Percentiles rank a stretch among this genome's conserved stretches.
phyloP scores from a whole-genome alignment of 2,329 filamentous ascomycete species.

The Mollisia scopiformis region DNA sequence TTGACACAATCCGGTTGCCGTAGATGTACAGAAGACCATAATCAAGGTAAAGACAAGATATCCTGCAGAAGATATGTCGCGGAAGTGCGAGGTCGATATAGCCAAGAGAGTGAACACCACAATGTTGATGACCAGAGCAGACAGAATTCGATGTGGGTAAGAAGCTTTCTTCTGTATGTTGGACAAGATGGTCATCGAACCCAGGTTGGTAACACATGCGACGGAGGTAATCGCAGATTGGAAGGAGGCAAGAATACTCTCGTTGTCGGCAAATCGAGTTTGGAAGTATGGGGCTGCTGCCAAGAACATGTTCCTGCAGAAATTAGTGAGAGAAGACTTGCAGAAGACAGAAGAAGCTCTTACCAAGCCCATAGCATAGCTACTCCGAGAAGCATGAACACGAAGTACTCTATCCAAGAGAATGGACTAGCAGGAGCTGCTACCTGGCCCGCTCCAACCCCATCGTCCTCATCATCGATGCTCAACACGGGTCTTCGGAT shows the following conservation, averaged over 20 bases:
- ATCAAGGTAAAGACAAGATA: constrained; percentile 84
- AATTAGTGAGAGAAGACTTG: constrained; percentile 7
- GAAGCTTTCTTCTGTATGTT: constrained; percentile 81
- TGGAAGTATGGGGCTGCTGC: constrained; percentile 94
- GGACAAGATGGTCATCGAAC: constrained; percentile 74
- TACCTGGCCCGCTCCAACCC: constrained; percentile 22
- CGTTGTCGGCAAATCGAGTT: constrained; percentile 71
- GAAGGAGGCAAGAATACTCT: constrained; percentile 79
- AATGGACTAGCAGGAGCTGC: constrained; percentile 53
- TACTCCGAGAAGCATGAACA: constrained; percentile 84
- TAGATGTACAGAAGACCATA: constrained; percentile 79
- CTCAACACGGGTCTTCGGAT: constrained; percentile 23
- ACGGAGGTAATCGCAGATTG: constrained; percentile 88
- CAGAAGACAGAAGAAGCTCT: constrained; percentile 35
- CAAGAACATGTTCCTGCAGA: constrained; percentile 93
- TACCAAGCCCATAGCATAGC: constrained; percentile 99
- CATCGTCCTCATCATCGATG: constrained; percentile 11
- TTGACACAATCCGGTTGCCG: constrained; percentile 84
- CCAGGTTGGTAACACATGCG: constrained; percentile 82
- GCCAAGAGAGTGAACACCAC: constrained; percentile 77
- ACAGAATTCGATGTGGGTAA: constrained; percentile 84
- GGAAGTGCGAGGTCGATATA: constrained; percentile 73
- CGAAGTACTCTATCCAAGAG: constrained; percentile 83
- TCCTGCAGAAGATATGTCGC: constrained; percentile 58
- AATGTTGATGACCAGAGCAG: constrained; percentile 78